A percentile compares a stretch with the other conserved stretches of the same genome.
Conservation (phyloP, 2,329 filamentous ascomycete species). For the Hypomyces perniciosus region DNA sequence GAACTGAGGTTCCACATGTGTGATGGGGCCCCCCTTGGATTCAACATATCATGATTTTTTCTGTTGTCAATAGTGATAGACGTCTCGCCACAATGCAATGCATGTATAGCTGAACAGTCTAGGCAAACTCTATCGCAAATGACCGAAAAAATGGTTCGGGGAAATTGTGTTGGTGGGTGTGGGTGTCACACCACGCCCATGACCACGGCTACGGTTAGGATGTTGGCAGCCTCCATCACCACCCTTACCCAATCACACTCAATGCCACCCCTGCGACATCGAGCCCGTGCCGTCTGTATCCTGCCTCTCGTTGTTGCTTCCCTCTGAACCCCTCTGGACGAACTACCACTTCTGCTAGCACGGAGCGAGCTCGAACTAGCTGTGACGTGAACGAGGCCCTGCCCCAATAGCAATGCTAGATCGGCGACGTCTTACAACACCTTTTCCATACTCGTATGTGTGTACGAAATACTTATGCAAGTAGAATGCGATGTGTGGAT, state of each 20-base stretch:
- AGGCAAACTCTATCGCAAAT: not conserved
- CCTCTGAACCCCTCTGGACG: no score
- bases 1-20: not conserved
- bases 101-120: not conserved
- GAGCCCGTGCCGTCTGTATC: not conserved
- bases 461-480: no score
- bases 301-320: not conserved
- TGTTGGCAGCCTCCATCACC: not conserved
- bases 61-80: no score
- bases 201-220: not conserved
- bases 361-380: no score
- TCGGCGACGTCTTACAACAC: no score
- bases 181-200: not conserved
- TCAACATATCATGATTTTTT: not conserved
- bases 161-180: not conserved
- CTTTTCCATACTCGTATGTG: no score
- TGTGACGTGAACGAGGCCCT: not conserved
- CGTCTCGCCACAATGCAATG: no score
- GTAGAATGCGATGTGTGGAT: not conserved
- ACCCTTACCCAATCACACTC: not conserved
- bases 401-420: not conserved
- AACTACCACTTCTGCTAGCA: no score
- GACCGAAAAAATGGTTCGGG: not conserved
- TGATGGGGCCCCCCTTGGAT: not conserved
- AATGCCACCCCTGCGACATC: not conserved